Evolutionary conservation across 495 filamentous ascomycete species (phyloP).

Genomic region (Aspergillus diversus): DNA sequence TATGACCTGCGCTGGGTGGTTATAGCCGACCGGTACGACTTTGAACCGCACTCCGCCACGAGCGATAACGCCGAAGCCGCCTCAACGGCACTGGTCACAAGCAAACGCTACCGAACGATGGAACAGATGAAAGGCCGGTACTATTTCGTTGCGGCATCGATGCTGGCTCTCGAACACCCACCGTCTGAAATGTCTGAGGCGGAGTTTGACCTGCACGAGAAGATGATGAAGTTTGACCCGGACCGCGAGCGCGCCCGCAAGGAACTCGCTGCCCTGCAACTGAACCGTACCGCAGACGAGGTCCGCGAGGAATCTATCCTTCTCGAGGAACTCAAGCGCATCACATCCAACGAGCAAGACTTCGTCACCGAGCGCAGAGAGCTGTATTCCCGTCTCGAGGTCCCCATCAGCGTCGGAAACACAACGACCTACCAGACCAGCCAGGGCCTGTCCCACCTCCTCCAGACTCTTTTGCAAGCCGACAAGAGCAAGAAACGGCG

Average conservation of each 20-base stretch:
- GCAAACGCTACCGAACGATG: conserved; percentile 61
- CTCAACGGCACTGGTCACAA: conserved; percentile 43
- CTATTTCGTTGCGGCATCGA: conserved; percentile 80
- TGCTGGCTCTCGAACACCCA: conserved; percentile 83
- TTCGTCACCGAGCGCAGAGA: conserved; percentile 87
- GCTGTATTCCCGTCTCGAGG: conserved; percentile 85
- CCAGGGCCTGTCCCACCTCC: conserved; percentile 73
- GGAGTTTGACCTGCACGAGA: conserved; percentile 79
- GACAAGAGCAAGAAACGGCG: conserved; percentile 88
- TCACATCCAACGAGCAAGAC: conserved; percentile 76
- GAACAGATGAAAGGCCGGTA: conserved; percentile 93
- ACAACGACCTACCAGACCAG: conserved; percentile 74
- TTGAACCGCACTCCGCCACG: conserved; percentile 46
- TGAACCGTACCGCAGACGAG: conserved; percentile 82
- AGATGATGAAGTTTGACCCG: conserved; percentile 83
- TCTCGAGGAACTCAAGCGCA: conserved; percentile 85
- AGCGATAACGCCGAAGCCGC: conserved; percentile 39
- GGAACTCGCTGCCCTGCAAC: conserved; percentile 75
- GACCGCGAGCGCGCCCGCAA: conserved; percentile 77
- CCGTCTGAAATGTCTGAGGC: conserved; percentile 80
- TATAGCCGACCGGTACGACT: conserved; percentile 94
- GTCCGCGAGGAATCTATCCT: conserved; percentile 88
- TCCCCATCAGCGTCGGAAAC: conserved; percentile 69
- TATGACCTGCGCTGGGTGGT: conserved; percentile 87
- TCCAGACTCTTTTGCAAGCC: conserved; percentile 74